Evolutionary conservation across 1,284 basidiomycete genomes (phyloP), one percentile per base, ranked within the genome.

Genomic region (Pterula multifida): DNA sequence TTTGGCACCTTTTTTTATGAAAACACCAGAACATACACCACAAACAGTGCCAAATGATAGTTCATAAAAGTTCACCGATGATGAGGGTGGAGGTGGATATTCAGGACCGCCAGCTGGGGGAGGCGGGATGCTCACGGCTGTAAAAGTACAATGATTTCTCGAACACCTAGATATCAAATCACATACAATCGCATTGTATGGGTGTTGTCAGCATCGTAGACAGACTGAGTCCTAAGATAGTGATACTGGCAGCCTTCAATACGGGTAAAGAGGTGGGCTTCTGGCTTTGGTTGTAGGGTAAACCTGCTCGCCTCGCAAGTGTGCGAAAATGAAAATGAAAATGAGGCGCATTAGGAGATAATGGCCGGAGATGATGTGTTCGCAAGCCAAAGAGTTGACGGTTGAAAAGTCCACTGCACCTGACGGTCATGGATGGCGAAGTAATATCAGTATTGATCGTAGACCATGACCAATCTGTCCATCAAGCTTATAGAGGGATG

Each of bases 1-100:
- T 63, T 84, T 91, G 35, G 85, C 80, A 25, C 94, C 94, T 66
- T 96, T 96, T 69, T 95, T 96, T 59, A 96, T 74, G 62, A 98
- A 98, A 0, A 97, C 76, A 0, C 94, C 94, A 0, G 90, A 81
- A 60, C 91, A 97, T 47, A 97, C 64, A 1, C 93, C 91, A 53
- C 83, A 81, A 1, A 88, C 79, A 12, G 90, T 88, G 26, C 94
- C 93, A 61, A 97, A 96, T 0, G 81, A 74, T 45, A 97, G 78
- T 60, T 94, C 81, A 61, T 88, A 89, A n/a, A 81, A 54, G 54
- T 81, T 86, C 24, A 95, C 72, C 1, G 78, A 75, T 32, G 88
- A 90, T 48, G 70, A 59, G 1, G 88, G 82, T 1, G 75, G 77
- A 17, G 78, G 74, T 0, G 76, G 73, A 6, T 68, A 55, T 17